Conservation (phyloP, 257 asterid species). For the Scutellaria minor region DNA sequence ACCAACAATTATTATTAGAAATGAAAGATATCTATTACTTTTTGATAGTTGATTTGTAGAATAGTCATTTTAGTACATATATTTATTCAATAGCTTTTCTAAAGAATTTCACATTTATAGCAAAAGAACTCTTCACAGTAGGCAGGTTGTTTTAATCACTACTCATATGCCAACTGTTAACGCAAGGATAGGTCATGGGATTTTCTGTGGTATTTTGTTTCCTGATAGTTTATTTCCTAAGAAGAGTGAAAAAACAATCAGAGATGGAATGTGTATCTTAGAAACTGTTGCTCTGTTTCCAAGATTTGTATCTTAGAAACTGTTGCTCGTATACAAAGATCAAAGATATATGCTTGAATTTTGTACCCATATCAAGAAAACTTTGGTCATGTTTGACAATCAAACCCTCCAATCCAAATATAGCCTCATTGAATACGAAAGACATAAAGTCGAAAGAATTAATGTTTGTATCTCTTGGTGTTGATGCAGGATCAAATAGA, state of each 20-base stretch:
- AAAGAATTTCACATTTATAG: background rate
- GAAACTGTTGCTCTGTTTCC: background rate
- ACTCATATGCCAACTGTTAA: background rate
- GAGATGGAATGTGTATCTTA: background rate
- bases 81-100: background rate
- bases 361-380: background rate
- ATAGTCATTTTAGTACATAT: background rate
- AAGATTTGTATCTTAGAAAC: background rate
- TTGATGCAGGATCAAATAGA: constrained; percentile 55
- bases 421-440: background rate
- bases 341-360: background rate
- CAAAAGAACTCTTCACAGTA: background rate
- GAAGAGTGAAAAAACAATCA: background rate
- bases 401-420: background rate
- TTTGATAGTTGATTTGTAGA: too few relatives aligned
- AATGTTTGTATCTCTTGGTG: constrained; percentile 10
- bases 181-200: background rate
- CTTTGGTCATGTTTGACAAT: background rate
- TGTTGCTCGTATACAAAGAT: background rate
- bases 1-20: constrained; percentile 6
- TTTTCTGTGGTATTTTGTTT: background rate
- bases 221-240: background rate
- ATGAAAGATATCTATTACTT: background rate
- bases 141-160: background rate
- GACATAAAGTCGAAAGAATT: constrained; percentile 4